These are phyloP conservation scores for Porcisia hertigi DNA, from an alignment of 208 protist species.

Conservation along the genomic window DNA sequence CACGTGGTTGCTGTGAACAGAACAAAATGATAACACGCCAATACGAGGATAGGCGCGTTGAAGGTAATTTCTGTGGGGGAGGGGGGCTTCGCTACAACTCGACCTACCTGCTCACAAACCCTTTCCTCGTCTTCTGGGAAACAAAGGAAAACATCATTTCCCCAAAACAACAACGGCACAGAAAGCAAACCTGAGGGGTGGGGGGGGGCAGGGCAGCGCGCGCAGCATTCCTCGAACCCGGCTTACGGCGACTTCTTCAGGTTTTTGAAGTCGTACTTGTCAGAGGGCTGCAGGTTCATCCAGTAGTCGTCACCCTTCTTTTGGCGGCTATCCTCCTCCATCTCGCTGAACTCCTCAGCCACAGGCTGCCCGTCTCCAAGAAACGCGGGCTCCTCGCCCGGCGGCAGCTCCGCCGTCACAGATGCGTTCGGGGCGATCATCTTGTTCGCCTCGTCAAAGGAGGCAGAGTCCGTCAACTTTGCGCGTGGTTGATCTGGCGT, in stretches of 20 bases:
- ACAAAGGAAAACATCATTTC: background rate
- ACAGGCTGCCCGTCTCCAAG: conserved; percentile 39
- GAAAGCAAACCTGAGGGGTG: background rate
- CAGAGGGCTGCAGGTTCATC: conserved; percentile 91
- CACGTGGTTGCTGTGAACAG: conserved; percentile 15
- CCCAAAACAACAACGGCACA: background rate
- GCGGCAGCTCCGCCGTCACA: conserved; percentile 43
- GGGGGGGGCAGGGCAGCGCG: background rate
- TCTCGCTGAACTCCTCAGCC: conserved; percentile 75
- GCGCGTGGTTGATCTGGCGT: conserved; percentile 83
- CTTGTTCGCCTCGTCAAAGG: conserved; percentile 91
- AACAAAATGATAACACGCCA: background rate
- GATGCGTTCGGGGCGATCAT: conserved; percentile 91
- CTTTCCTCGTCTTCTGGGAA: background rate
- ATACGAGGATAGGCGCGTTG: background rate
- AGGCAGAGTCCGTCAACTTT: conserved; percentile 74
- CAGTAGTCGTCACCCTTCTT: conserved; percentile 94
- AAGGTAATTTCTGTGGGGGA: background rate
- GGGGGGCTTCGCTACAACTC: background rate
- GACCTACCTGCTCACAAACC: background rate
- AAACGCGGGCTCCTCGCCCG: conserved; percentile 35
- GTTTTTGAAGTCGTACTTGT: conserved; percentile 91
- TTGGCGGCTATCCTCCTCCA: conserved; percentile 74
- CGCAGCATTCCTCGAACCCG: background rate
- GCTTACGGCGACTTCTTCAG: conserved; percentile 86